Base-by-base conservation (phyloP, 1,139 yeast genomes). In the Casaregolazyma suthepensis region DNA sequence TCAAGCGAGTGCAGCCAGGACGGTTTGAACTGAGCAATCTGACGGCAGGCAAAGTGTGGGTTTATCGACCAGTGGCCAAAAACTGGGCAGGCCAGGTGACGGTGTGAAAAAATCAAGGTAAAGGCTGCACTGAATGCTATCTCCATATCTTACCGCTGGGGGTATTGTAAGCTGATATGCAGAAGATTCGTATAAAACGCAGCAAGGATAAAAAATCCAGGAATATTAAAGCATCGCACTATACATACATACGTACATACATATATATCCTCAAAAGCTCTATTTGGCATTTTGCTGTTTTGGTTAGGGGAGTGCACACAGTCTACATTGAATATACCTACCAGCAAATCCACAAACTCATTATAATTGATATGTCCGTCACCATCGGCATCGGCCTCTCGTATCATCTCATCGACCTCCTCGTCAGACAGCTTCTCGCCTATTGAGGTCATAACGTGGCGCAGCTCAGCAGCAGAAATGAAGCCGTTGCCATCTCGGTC, bases 301-400 rank as follows among this genome's bases (percentile, higher is more conserved):
- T 22, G 42, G 48, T 50, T 50, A 43, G 52, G n/a, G n/a, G n/a
- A n/a, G n/a, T n/a, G n/a, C n/a, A n/a, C n/a, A n/a, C n/a, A n/a
- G n/a, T n/a, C n/a, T n/a, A n/a, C n/a, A n/a, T n/a, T n/a, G n/a
- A n/a, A 12, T 37, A 37, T 46, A 53, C 54, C 54, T 55, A 49
- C 73, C 69, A 87, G 78, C 65, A 87, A 79, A 63, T 85, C 86
- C 59, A 94, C 94, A 71, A 93, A 93, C 74, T 93, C 99, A 68
- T 87, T 90, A 71, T 93, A 93, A 72, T 91, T 94, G 67, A 93
- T 93, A 72, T 87, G 96, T 54, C 98, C 98, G 63, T 93, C 96
- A 60, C 94, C 91, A 71, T 91, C 93, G 62, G 93, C 86, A 69
- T 87, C 95, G 56, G 97, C 98, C 69, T 93, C 99, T 68, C 87